Evolutionary conservation across 2,329 filamentous ascomycete species (phyloP).

Genomic region (Fusarium stilboides): DNA sequence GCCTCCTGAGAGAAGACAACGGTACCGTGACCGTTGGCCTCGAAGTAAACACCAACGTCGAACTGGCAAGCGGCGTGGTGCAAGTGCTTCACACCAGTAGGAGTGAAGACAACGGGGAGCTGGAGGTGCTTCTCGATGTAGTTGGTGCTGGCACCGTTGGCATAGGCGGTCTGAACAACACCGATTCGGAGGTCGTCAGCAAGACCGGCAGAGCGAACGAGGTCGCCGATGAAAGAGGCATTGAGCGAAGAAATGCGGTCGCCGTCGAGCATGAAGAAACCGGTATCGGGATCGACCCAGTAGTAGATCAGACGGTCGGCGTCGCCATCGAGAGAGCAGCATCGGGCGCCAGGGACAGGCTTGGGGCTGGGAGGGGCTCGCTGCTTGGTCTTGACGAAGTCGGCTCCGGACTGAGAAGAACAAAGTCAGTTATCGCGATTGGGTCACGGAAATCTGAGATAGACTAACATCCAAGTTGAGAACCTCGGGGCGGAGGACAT

Average conservation of each 20-base stretch:
- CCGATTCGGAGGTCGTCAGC: constrained; percentile 88
- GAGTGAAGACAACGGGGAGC: constrained; percentile 92
- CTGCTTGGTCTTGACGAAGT: constrained; percentile 98
- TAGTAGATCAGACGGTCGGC: constrained; percentile 97
- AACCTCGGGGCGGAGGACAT: constrained; percentile 89
- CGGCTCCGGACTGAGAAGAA: constrained; percentile 82
- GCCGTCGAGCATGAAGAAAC: constrained; percentile 94
- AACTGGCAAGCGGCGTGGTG: constrained; percentile 97
- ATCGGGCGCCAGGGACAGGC: constrained; percentile 81
- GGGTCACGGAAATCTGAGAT: neutral
- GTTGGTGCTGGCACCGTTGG: constrained; percentile 93
- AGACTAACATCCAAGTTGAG: constrained; percentile 85
- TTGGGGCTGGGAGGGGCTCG: constrained; percentile 88
- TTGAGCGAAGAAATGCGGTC: constrained; percentile 97
- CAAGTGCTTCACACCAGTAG: constrained; percentile 96
- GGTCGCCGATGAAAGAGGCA: constrained; percentile 92
- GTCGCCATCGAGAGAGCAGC: constrained; percentile 94
- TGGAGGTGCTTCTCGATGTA: constrained; percentile 91
- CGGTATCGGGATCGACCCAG: constrained; percentile 84
- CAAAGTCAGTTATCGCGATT: constrained; percentile 21
- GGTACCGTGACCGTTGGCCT: constrained; percentile 98
- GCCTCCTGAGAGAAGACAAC: constrained; percentile 93
- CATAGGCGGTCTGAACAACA: constrained; percentile 97
- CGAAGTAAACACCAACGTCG: constrained; percentile 97
- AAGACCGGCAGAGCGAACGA: constrained; percentile 84